Percentiles rank a stretch among this genome's conserved stretches.
phyloP scores from a whole-genome alignment of 768 basidiomycete species.

The Auricularia heimuer region DNA sequence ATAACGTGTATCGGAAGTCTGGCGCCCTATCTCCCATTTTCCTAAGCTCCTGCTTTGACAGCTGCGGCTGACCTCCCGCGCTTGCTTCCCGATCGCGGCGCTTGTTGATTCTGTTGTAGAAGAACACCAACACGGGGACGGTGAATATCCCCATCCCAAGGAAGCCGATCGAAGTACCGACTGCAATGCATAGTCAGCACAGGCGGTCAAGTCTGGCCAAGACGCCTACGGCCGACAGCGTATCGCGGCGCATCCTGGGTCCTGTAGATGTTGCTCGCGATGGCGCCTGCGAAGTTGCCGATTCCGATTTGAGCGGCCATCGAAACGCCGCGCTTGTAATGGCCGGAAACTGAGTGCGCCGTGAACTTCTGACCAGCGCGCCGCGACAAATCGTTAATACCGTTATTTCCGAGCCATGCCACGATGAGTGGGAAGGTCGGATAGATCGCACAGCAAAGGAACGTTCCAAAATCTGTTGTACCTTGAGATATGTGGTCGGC shows the following conservation, averaged over 20 bases:
- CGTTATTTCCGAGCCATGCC: conserved; percentile 32
- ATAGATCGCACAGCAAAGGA: conserved; percentile 55
- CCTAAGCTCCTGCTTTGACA: conserved; percentile 18
- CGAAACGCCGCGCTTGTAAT: conserved; percentile 59
- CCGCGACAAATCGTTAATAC: not conserved
- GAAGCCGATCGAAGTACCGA: conserved; percentile 58
- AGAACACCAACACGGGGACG: conserved; percentile 36
- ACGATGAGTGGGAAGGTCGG: conserved; percentile 49
- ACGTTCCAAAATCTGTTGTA: conserved; percentile 43
- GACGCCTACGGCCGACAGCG: conserved; percentile 42
- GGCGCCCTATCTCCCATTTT: conserved; percentile 52
- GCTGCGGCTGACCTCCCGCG: conserved; percentile 12
- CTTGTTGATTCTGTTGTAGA: conserved; percentile 48
- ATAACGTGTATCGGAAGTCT: conserved; percentile 49
- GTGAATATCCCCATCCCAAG: conserved; percentile 52
- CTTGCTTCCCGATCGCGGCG: conserved; percentile 30
- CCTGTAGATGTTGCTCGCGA: conserved; percentile 55
- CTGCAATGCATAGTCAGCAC: conserved; percentile 20
- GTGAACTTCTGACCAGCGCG: too few species aligned
- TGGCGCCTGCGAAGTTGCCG: conserved; percentile 55
- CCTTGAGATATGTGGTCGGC: not conserved
- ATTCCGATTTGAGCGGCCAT: conserved; percentile 63
- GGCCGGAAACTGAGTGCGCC: conserved; percentile 33
- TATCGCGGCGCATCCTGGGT: conserved; percentile 50
- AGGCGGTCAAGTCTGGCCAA: not conserved